These are phyloP conservation scores for Rhododendron ovatum DNA, from an alignment of 148 eudicot genomes.

Conservation along the genomic window DNA sequence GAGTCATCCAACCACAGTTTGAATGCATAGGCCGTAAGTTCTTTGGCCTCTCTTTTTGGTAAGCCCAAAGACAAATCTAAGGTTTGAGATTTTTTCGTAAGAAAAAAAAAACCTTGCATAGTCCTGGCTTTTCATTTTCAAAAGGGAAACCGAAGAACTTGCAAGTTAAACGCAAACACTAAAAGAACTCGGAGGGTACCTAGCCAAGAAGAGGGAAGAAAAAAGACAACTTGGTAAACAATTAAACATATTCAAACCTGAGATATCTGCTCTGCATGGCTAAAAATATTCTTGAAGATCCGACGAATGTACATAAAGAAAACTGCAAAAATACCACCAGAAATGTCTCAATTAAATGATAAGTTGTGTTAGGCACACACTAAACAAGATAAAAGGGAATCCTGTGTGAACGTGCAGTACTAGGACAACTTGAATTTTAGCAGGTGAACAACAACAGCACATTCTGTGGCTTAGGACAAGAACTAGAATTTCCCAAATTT, in stretches of 20 bases:
- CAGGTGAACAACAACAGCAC: not conserved
- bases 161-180: not conserved
- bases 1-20: not conserved
- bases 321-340: constrained; percentile 48
- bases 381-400: not conserved
- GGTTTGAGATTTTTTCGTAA: too few species aligned
- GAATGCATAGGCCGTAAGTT: not conserved
- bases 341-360: not conserved
- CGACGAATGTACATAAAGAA: constrained; percentile 70
- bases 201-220: not conserved
- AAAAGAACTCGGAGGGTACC: not conserved
- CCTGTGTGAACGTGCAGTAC: not conserved
- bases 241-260: constrained; percentile 52
- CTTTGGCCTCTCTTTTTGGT: not conserved
- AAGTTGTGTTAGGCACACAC: not conserved
- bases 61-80: not conserved
- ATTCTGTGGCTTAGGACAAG: constrained; percentile 2
- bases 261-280: constrained; percentile 85
- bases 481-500: not conserved
- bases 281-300: constrained; percentile 80
- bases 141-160: not conserved
- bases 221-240: not conserved
- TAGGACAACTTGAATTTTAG: not conserved
- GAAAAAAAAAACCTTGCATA: not conserved
- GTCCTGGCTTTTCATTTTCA: too few species aligned